phyloP scores from a whole-genome alignment of 2,329 filamentous ascomycete genomes.

The Diaporthe batatas region DNA sequence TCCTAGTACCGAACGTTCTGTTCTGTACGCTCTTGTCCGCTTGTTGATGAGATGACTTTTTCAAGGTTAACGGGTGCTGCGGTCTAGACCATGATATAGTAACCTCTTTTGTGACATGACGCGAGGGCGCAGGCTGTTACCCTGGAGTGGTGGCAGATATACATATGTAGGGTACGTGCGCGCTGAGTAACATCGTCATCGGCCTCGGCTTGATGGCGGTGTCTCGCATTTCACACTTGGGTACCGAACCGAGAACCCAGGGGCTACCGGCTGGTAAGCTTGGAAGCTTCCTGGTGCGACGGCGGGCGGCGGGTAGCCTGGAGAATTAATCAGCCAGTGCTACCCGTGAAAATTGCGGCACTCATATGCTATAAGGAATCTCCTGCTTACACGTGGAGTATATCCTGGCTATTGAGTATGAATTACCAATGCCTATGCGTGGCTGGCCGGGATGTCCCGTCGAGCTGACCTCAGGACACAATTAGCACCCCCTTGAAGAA shows the following conservation, averaged over 20 bases:
- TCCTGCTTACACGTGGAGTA: too few relatives aligned
- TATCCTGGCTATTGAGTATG: neutral
- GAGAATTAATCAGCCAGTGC: neutral
- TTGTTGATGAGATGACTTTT: neutral
- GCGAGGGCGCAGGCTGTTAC: neutral
- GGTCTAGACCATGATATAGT: constrained; percentile 14
- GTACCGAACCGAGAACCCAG: constrained; percentile 2
- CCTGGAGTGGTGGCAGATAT: neutral
- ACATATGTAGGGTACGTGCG: neutral
- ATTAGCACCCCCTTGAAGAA: neutral
- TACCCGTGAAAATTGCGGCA: neutral
- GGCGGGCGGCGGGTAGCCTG: neutral
- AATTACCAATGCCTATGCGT: neutral
- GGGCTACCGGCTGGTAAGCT: neutral
- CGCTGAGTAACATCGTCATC: neutral
- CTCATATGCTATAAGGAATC: too few relatives aligned
- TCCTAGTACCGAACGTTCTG: too few relatives aligned
- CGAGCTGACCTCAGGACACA: too few relatives aligned
- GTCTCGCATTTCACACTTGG: constrained; percentile 8
- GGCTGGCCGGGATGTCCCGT: constrained; percentile 8
- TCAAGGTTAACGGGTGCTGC: neutral
- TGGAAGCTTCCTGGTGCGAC: neutral
- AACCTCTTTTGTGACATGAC: neutral
- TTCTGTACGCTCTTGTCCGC: too few relatives aligned
- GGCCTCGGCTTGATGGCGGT: constrained; percentile 1